Conservation (phyloP, 2,329 filamentous ascomycete species). For the Escovopsis sp. region DNA sequence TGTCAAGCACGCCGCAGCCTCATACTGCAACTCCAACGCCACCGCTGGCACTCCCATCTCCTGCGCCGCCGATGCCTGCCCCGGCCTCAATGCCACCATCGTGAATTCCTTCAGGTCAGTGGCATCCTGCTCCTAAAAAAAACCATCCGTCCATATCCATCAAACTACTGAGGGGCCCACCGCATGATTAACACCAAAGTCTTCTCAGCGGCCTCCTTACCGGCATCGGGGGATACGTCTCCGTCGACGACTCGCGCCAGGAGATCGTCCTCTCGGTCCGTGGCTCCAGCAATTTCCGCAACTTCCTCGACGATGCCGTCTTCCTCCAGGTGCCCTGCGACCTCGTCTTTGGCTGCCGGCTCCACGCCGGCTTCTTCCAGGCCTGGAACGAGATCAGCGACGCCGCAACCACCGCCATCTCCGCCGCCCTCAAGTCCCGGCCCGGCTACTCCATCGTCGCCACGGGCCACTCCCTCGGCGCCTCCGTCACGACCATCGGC, state of each 20-base stretch:
- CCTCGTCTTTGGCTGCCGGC: slow-evolving; percentile 27
- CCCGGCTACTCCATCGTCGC: slow-evolving; percentile 39
- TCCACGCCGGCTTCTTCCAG: slow-evolving; percentile 44
- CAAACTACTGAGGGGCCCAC: no score
- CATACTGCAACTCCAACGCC: slow-evolving; percentile 37
- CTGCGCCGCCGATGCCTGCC: slow-evolving; percentile 31
- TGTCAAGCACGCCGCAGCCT: slow-evolving; percentile 35
- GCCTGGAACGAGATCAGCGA: slow-evolving; percentile 40
- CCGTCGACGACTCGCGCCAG: slow-evolving; percentile 30
- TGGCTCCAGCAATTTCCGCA: slow-evolving; percentile 42
- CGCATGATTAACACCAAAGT: no score
- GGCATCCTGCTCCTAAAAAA: neutral
- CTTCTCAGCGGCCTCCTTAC: slow-evolving; percentile 23
- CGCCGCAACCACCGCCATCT: slow-evolving; percentile 28
- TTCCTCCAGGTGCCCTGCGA: slow-evolving; percentile 17
- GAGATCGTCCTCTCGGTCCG: slow-evolving; percentile 47
- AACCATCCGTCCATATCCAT: no score
- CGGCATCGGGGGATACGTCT: slow-evolving; percentile 36
- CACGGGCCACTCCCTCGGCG: slow-evolving; percentile 59
- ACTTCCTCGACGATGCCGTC: slow-evolving; percentile 44
- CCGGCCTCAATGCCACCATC: slow-evolving; percentile 28
- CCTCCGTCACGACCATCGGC: slow-evolving; percentile 46
- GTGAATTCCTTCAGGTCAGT: slow-evolving; percentile 27
- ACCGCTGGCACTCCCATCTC: slow-evolving; percentile 23
- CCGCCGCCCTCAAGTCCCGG: slow-evolving; percentile 27